Evolutionary conservation across 441 rosid genomes (phyloP).

Genomic region (Populus hybrid): DNA sequence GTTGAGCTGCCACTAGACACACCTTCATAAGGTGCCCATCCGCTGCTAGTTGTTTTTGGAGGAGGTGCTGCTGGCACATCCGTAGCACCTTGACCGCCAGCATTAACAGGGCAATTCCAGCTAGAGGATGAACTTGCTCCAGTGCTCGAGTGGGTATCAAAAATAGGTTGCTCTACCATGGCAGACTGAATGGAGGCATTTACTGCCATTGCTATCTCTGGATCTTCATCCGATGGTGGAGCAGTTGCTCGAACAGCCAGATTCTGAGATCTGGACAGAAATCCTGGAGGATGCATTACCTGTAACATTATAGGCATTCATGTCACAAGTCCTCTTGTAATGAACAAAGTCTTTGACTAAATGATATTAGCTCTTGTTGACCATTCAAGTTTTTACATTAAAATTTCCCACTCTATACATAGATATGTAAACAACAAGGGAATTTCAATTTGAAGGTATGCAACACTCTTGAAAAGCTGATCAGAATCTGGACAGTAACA

Average conservation of each 20-base stretch:
- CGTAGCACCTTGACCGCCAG: conserved; percentile 10
- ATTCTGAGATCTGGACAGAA: conserved; percentile 40
- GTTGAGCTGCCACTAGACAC: conserved; percentile 18
- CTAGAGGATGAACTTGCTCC: conserved; percentile 48
- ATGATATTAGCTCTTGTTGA: neutral
- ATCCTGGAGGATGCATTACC: conserved; percentile 66
- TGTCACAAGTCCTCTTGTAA: neutral
- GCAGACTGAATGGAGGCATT: conserved; percentile 68
- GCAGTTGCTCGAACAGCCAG: conserved; percentile 57
- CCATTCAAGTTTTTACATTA: neutral
- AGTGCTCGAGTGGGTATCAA: conserved; percentile 25
- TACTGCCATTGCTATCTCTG: conserved; percentile 65
- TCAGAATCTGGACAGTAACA: neutral
- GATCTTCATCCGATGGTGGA: conserved; percentile 54
- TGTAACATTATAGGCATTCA: conserved; percentile 26
- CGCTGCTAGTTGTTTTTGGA: conserved; percentile 28
- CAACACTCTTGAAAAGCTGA: neutral
- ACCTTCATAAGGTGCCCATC: conserved; percentile 25
- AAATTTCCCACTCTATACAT: neutral
- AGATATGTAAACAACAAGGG: neutral
- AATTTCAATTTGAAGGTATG: neutral
- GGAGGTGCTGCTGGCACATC: conserved; percentile 22
- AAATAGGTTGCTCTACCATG: conserved; percentile 32
- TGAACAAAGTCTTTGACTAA: neutral
- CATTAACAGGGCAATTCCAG: conserved; percentile 21